Conservation (phyloP, 441 rosid genomes). For the Arabidopsis hybrid region DNA sequence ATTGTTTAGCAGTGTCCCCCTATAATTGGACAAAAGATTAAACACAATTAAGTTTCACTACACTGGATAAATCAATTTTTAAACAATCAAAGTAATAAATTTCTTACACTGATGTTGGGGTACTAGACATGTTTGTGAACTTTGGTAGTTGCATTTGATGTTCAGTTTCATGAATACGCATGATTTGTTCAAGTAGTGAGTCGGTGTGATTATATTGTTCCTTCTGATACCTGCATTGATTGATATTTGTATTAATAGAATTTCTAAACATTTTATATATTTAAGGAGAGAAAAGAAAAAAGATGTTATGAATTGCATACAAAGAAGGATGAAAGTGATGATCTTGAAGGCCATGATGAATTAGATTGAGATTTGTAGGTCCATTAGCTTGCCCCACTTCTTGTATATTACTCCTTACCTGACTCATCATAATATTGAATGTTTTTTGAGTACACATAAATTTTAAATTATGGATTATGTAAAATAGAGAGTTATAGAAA, state of each 20-base stretch:
- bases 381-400: constrained; percentile 20
- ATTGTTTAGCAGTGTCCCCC: constrained; percentile 13
- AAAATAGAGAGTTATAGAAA: background rate
- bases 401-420: constrained; percentile 33
- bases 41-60: background rate
- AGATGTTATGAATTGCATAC: constrained; percentile 7
- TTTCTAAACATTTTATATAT: background rate
- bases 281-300: background rate
- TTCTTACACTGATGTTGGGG: constrained; percentile 28
- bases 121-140: constrained; percentile 6
- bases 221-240: constrained; percentile 33
- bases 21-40: constrained; percentile 15
- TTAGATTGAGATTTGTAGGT: constrained; percentile 20
- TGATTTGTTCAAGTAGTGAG: constrained; percentile 19
- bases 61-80: background rate
- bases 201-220: background rate
- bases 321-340: background rate
- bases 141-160: constrained; percentile 27
- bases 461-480: background rate
- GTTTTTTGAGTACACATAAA: background rate
- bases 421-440: constrained; percentile 12
- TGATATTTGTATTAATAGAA: background rate
- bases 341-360: constrained; percentile 23
- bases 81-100: background rate
- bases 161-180: constrained; percentile 14